Conservation (phyloP, 805 yeast species). For the Metschnikowia similis region DNA sequence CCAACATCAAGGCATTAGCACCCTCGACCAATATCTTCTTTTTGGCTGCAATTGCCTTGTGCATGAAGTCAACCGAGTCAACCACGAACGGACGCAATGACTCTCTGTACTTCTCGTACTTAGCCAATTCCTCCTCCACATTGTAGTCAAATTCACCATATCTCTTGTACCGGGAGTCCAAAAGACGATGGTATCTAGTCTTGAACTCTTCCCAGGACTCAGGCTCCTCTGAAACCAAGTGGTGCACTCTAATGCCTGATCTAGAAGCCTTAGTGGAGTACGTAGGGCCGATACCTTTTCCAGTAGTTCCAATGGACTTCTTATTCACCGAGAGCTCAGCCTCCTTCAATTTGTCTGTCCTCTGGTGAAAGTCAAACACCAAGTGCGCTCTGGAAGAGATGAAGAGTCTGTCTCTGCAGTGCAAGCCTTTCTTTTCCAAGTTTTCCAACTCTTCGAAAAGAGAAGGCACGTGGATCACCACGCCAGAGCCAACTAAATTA, state of each 20-base stretch:
- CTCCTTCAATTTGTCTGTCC: constrained; percentile 93
- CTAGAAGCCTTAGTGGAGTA: constrained; percentile 95
- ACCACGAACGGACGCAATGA: constrained; percentile 84
- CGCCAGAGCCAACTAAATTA: constrained; percentile 93
- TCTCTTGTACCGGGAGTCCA: constrained; percentile 78
- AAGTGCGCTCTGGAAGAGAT: constrained; percentile 92
- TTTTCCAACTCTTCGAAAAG: constrained; percentile 82
- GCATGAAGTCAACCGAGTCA: constrained; percentile 84
- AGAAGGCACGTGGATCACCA: constrained; percentile 91
- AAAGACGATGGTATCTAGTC: constrained; percentile 67
- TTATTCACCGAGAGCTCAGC: constrained; percentile 77
- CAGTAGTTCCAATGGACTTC: constrained; percentile 94
- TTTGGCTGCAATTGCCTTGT: constrained; percentile 65
- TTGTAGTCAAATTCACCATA: constrained; percentile 93
- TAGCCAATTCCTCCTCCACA: constrained; percentile 70
- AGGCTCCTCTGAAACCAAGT: constrained; percentile 82
- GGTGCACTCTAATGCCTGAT: constrained; percentile 96
- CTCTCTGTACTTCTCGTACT: constrained; percentile 72
- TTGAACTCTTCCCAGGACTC: constrained; percentile 93
- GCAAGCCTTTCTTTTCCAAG: constrained; percentile 77
- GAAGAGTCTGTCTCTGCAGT: constrained; percentile 72
- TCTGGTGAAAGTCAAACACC: constrained; percentile 97
- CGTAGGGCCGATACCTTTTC: constrained; percentile 98
- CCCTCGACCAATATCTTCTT: constrained; percentile 94
- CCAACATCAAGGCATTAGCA: constrained; percentile 97